Conservation (phyloP, 495 filamentous ascomycete species). For the Xylaria intraflava region DNA sequence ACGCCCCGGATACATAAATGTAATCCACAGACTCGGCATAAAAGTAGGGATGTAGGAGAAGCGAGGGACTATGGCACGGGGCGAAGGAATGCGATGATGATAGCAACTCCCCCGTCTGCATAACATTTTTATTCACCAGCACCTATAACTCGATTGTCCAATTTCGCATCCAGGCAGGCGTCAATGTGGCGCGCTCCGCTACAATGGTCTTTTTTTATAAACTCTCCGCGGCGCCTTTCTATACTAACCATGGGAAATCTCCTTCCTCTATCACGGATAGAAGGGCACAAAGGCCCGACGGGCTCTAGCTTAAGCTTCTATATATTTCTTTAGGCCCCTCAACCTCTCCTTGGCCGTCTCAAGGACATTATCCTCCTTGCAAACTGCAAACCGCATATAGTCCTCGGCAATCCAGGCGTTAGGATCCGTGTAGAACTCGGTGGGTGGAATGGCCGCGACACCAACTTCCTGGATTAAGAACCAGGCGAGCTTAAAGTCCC, state of each 20-base stretch:
- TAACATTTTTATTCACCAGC: no score
- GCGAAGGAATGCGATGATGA: no score
- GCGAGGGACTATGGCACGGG: no score
- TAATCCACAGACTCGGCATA: no score
- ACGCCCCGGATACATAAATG: constrained; percentile 38
- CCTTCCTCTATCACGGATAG: background rate
- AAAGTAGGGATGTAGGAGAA: no score
- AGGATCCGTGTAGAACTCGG: constrained; percentile 84
- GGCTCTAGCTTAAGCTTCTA: constrained; percentile 13
- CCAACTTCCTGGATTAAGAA: constrained; percentile 95
- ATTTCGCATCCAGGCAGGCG: background rate
- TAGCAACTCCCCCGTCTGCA: no score
- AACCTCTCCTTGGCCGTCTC: constrained; percentile 86
- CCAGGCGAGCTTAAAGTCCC: constrained; percentile 93
- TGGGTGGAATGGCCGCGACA: constrained; percentile 91
- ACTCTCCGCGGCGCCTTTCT: background rate
- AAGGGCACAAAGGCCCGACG: background rate
- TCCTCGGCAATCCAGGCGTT: constrained; percentile 85
- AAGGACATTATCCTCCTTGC: constrained; percentile 86
- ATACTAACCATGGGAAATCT: background rate
- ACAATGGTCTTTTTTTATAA: background rate
- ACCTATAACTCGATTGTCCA: background rate
- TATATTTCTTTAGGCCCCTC: constrained; percentile 79
- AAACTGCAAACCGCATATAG: constrained; percentile 92
- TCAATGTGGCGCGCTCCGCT: background rate